Percentiles rank a stretch among this genome's conserved stretches.
These are phyloP conservation scores for Verticillium tricorpus DNA, from an alignment of 2,329 filamentous ascomycete species.

Conservation along the genomic window DNA sequence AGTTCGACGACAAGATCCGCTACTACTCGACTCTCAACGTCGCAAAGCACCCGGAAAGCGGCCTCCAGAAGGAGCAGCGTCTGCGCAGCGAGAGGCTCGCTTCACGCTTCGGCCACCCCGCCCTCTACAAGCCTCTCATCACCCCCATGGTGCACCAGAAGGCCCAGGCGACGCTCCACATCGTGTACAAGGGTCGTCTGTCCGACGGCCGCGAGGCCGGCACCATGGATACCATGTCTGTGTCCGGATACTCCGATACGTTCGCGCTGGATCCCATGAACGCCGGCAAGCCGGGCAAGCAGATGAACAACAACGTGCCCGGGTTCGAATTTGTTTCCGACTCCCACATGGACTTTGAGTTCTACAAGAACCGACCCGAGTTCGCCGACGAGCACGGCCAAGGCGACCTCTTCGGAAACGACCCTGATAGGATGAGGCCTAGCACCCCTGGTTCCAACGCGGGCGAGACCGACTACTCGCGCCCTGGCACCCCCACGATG, in stretches of 20 bases:
- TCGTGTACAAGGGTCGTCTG: conserved; percentile 79
- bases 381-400: conserved; percentile 86
- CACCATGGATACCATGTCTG: conserved; percentile 50
- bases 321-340: conserved; percentile 92
- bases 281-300: conserved; percentile 42
- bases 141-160: conserved; percentile 95
- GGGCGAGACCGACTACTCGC: conserved; percentile 38
- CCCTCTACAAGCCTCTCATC: conserved; percentile 81
- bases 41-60: conserved; percentile 38
- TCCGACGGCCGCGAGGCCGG: conserved; percentile 59
- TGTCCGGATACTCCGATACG: conserved; percentile 77
- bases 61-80: conserved; percentile 45
- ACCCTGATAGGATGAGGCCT: conserved; percentile 54
- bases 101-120: conserved; percentile 83
- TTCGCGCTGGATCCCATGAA: conserved; percentile 78
- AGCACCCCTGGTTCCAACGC: conserved; percentile 55
- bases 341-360: conserved; percentile 80
- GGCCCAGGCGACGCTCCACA: conserved; percentile 79
- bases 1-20: conserved; percentile 74
- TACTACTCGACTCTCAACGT: conserved; percentile 70
- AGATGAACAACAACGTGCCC: conserved; percentile 36
- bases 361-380: conserved; percentile 85
- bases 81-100: conserved; percentile 64
- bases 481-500: conserved; percentile 45
- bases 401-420: conserved; percentile 59